Percentiles rank a stretch among this genome's conserved stretches.
These are phyloP conservation scores for Aspergillus sp. DNA, from an alignment of 2,329 filamentous ascomycete species.

Conservation along the genomic window DNA sequence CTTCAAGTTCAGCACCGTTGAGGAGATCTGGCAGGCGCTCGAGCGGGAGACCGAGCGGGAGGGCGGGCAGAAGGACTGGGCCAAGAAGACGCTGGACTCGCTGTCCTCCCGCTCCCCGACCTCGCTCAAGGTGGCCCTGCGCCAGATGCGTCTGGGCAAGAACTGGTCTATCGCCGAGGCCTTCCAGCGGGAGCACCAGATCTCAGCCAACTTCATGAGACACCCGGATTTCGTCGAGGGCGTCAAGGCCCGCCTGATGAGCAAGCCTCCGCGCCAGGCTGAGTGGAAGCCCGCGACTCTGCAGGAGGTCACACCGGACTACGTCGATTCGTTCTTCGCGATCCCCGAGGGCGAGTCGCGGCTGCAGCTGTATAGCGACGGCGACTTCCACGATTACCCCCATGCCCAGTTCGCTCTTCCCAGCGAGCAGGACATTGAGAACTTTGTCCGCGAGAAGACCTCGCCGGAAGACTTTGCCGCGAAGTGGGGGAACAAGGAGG, in stretches of 20 bases:
- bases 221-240: slow-evolving; percentile 88
- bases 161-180: slow-evolving; percentile 74
- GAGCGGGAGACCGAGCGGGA: slow-evolving; percentile 48
- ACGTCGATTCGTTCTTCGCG: slow-evolving; percentile 62
- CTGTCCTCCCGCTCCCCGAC: slow-evolving; percentile 75
- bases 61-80: slow-evolving; percentile 59
- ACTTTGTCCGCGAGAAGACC: slow-evolving; percentile 42
- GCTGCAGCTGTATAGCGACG: slow-evolving; percentile 53
- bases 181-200: slow-evolving; percentile 76
- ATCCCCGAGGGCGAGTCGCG: slow-evolving; percentile 35
- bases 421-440: slow-evolving; percentile 49
- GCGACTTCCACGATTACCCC: slow-evolving; percentile 64
- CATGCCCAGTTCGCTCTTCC: slow-evolving; percentile 61
- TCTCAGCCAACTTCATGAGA: slow-evolving; percentile 80
- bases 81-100: slow-evolving; percentile 63
- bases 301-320: slow-evolving; percentile 50
- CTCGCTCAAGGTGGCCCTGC: slow-evolving; percentile 71
- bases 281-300: slow-evolving; percentile 69
- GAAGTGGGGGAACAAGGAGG: slow-evolving; percentile 55
- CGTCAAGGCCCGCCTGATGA: slow-evolving; percentile 69
- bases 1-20: slow-evolving; percentile 59
- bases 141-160: slow-evolving; percentile 67
- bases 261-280: slow-evolving; percentile 56
- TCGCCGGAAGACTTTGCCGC: slow-evolving; percentile 56
- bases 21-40: slow-evolving; percentile 62